Evolutionary conservation across 345 rosid genomes (phyloP).

Genomic region (Pelargonium nanum): DNA sequence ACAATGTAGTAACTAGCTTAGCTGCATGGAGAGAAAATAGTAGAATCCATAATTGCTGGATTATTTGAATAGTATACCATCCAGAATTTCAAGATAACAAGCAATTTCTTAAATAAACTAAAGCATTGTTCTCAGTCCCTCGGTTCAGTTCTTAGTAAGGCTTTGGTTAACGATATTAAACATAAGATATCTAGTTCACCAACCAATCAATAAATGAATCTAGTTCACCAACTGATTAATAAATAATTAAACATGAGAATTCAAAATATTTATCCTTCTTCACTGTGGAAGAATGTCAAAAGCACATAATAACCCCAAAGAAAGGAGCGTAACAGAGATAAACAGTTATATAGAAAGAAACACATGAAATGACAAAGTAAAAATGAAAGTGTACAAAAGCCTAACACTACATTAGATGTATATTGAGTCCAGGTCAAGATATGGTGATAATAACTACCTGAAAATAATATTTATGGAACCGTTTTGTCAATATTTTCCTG

Average conservation of each 20-base stretch:
- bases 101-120: background rate
- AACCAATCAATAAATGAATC: no score
- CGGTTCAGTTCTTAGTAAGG: background rate
- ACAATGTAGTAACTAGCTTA: background rate
- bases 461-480: slow-evolving; percentile 81
- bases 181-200: background rate
- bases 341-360: background rate
- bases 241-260: background rate
- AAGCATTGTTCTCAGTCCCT: no score
- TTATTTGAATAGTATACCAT: no score
- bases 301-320: background rate
- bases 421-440: no score
- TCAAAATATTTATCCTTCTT: background rate
- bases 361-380: no score
- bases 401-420: no score
- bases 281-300: background rate
- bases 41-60: no score
- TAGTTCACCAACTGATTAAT: background rate
- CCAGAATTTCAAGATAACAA: no score
- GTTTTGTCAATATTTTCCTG: slow-evolving; percentile 83
- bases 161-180: background rate
- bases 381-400: no score
- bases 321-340: background rate
- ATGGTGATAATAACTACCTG: slow-evolving; percentile 37
- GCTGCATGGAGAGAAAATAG: background rate